A percentile compares a stretch with the other conserved stretches of the same genome.
Conservation (phyloP, 495 filamentous ascomycete species). For the Penicillium nucicola region DNA sequence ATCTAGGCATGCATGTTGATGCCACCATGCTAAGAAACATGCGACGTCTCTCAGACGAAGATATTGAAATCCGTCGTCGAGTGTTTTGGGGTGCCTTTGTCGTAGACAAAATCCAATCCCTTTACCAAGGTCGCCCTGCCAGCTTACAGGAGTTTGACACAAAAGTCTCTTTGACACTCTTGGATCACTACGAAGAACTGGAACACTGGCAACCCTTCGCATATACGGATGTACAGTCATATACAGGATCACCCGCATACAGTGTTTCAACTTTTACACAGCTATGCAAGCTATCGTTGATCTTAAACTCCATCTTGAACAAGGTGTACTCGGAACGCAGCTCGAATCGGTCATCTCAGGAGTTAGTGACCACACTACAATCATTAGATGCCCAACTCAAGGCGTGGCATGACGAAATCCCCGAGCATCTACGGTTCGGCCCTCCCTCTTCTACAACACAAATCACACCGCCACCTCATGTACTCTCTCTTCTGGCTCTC, state of each 20-base stretch:
- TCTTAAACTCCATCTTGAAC: constrained; percentile 25
- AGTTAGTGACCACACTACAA: constrained; percentile 2
- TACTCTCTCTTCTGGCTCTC: constrained; percentile 17
- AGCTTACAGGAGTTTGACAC: constrained; percentile 17
- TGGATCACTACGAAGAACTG: constrained; percentile 30
- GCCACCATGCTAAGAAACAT: constrained; percentile 15
- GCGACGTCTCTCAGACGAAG: constrained; percentile 32
- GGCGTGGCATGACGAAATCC: constrained; percentile 19
- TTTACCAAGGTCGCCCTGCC: constrained; percentile 31
- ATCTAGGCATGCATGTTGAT: constrained; percentile 33
- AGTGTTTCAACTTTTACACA: constrained; percentile 20
- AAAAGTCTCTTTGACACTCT: constrained; percentile 18
- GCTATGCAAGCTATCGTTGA: constrained; percentile 18
- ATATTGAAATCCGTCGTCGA: constrained; percentile 34
- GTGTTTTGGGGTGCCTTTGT: constrained; percentile 42
- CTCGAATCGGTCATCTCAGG: constrained; percentile 20
- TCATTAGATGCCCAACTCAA: constrained; percentile 13
- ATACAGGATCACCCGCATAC: constrained; percentile 12
- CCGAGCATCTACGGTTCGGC: constrained; percentile 17
- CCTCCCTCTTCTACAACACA: constrained; percentile 1
- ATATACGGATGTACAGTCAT: constrained; percentile 15
- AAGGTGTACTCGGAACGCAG: constrained; percentile 27
- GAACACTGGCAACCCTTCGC: constrained; percentile 26
- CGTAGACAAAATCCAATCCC: constrained; percentile 32
- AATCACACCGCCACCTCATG: constrained; percentile 12